Evolutionary conservation across 2,329 filamentous ascomycete species (phyloP), one percentile per base, ranked within the genome.

Genomic region (Dothideomycetes sp.): DNA sequence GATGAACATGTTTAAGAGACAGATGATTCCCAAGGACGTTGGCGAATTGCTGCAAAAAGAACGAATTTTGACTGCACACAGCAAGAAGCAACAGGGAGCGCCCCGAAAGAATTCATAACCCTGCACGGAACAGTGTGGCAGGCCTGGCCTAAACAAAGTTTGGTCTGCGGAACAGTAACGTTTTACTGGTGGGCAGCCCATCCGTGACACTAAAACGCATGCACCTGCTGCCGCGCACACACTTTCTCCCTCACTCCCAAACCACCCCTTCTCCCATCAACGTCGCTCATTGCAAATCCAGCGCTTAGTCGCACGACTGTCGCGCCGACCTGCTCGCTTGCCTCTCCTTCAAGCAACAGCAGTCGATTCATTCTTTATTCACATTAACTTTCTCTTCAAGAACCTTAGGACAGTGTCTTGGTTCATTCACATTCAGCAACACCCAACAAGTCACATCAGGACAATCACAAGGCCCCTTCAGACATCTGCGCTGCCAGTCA

Each of bases 351-450:
- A 33, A 33, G 39, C 39, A 34, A 41, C 5, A 29, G 11, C 17
- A 29, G 33, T 41, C 38, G 36, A 27, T 18, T 36, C 30, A 36
- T 36, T 37, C 39, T 36, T 33, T 41, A 33, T 18, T 34, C 37
- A 29, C 31, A 17, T 30, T 19, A 27, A 27, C 22, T 27, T 12
- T 7, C 22, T 27, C 12, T 7, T 12, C 22, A 27, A 27, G 22
- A n/a, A 41, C 39, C 39, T 33, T 34, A 37, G 34, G 39, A 41
- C 39, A 36, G 39, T 37, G 39, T 41, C 39, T 34, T 34, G 39
- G 39, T 41, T 41, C 27, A 15, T 19, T 34, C 36, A 36, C 39
- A 41, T 41, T 41, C 39, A 41, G 16, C 14, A 32, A 32, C 5
- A 19, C 7, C 14, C 19, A 27, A 4, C 34, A 36, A 15, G 11